Evolutionary conservation across 2,329 filamentous ascomycete species (phyloP).

Genomic region (Pseudogymnoascus pannorum): DNA sequence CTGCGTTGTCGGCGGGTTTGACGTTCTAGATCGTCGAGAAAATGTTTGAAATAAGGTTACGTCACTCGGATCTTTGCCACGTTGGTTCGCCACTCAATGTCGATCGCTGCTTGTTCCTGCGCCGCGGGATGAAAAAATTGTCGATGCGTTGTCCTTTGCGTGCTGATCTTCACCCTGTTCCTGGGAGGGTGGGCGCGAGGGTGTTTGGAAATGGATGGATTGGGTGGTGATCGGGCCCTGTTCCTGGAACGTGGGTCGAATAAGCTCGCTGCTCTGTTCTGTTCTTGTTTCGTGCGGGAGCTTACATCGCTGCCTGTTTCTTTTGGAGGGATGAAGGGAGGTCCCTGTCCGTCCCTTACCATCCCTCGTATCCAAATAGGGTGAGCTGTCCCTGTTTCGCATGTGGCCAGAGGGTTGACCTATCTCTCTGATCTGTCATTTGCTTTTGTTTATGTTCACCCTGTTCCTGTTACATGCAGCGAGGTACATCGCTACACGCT

Average conservation of each 20-base stretch:
- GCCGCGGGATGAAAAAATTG: not conserved
- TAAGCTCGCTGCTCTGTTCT: not conserved
- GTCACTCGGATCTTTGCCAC: slow-evolving; percentile 7
- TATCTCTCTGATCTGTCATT: not conserved
- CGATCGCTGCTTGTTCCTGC: slow-evolving; percentile 6
- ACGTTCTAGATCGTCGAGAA: not conserved
- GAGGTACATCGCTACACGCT: not conserved
- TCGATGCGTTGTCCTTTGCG: not conserved
- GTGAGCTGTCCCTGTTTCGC: not conserved
- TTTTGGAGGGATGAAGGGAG: not conserved
- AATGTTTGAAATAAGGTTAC: slow-evolving; percentile 4
- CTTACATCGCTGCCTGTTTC: not conserved
- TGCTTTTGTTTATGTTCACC: not conserved
- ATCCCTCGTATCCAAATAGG: not conserved
- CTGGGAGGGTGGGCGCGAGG: not conserved
- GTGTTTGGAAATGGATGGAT: not conserved
- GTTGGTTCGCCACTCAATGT: not conserved
- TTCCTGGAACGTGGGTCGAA: slow-evolving; percentile 2
- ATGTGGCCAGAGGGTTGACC: not conserved
- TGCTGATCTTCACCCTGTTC: not conserved
- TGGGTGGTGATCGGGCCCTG: not conserved
- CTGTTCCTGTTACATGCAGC: not conserved
- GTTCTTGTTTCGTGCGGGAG: not conserved
- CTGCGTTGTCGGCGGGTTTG: not conserved
- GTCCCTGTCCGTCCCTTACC: not conserved